Base-by-base conservation (phyloP, 1,139 yeast species). In the Yamadazyma kanchanaburiensis region DNA sequence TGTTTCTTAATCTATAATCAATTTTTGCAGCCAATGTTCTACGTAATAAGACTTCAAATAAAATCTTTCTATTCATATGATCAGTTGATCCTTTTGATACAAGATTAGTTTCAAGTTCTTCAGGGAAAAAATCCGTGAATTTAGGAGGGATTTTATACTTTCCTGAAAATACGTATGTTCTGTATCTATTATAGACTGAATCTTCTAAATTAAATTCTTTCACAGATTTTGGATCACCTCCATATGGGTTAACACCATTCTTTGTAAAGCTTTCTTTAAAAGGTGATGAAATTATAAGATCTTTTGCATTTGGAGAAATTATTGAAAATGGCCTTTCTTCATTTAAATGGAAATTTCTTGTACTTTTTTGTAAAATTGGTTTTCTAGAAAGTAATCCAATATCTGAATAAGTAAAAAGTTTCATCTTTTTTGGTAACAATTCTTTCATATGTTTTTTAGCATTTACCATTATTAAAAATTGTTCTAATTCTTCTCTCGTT, bases 1-100 rank as follows among this genome's bases (percentile, higher is more conserved):
- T 8, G 9, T 10, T 10, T 8, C 20, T 7, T 29, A 64, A 48
- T 25, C 74, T 42, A 39, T 56, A 68, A 3, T 50, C 63, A 12
- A 68, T 53, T 45, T 68, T 68, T 3, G 71, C 74, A 24, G 71
- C 67, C 39, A 67, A 44, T 1, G 72, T 68, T 35, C 71, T 46
- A 32, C 74, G 51, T 12, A 68, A 34, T 24, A 68, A 50, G 2
- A 64, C 43, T 31, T 68, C 74, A 25, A 65, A 50, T 12, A 63
- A 45, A 1, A 68, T 32, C 30, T 54, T 56, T 27, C 50, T 53
- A 34, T 65, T 59, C 33, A 65, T 46, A 13, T 44, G 45, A 14
- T 55, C 54, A 15, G 57, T 45, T 25, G 64, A 69, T 6, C 35
- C 32, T 7, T 45, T 40, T 6, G 44, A 29, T 11, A 61, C 35